These are phyloP conservation scores for Rossbeevera mucosa DNA, from an alignment of 768 basidiomycete species.

Conservation along the genomic window DNA sequence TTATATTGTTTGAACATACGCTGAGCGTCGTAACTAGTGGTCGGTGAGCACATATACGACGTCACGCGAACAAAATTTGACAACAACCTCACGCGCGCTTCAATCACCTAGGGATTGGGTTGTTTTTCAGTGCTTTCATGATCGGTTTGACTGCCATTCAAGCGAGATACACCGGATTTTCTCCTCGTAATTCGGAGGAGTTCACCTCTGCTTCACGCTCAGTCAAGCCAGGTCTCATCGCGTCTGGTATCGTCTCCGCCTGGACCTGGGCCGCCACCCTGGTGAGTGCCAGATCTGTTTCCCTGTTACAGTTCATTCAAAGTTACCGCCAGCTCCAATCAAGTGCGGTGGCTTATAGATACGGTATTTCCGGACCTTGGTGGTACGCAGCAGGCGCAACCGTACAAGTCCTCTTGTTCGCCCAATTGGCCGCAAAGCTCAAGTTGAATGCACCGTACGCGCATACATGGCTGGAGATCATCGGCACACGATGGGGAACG, in stretches of 20 bases:
- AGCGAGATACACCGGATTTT: conserved; percentile 77
- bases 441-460: conserved; percentile 88
- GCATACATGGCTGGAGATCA: conserved; percentile 86
- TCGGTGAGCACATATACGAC: conserved; percentile 39
- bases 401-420: conserved; percentile 87
- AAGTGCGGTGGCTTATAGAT: conserved; percentile 81
- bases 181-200: conserved; percentile 76
- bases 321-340: conserved; percentile 55
- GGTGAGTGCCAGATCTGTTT: conserved; percentile 30
- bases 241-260: conserved; percentile 87
- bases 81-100: conserved; percentile 1
- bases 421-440: conserved; percentile 84
- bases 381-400: conserved; percentile 92
- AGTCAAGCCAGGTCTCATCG: conserved; percentile 88
- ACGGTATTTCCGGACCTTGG: conserved; percentile 82
- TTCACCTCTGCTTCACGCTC: conserved; percentile 79
- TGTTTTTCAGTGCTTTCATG: conserved; percentile 86
- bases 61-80: not conserved
- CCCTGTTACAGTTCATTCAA: not conserved
- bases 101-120: conserved; percentile 62
- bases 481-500: conserved; percentile 75
- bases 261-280: conserved; percentile 90
- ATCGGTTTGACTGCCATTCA: conserved; percentile 73
- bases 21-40: conserved; percentile 34
- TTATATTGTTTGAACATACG: not conserved